Conservation (phyloP, 495 filamentous ascomycete genomes). For the Xylaria nigripes region DNA sequence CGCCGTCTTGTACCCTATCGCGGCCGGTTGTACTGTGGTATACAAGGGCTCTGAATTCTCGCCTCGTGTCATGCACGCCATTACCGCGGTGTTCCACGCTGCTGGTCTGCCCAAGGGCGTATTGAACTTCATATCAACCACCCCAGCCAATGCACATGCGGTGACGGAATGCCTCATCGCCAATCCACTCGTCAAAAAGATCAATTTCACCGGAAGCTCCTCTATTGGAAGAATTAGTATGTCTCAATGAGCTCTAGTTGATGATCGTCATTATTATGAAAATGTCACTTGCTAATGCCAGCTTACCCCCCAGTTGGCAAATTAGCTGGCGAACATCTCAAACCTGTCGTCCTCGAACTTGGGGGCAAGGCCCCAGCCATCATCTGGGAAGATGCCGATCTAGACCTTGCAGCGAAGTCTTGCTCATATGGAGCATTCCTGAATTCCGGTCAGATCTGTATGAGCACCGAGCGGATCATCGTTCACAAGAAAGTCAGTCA, state of each 20-base stretch:
- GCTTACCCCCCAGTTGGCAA: constrained; percentile 30
- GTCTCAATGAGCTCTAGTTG: neutral
- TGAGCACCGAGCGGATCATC: constrained; percentile 83
- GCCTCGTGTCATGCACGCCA: constrained; percentile 65
- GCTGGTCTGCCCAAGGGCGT: constrained; percentile 61
- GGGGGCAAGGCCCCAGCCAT: constrained; percentile 61
- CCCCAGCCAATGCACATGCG: constrained; percentile 41
- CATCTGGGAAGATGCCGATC: constrained; percentile 57
- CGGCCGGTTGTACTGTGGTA: constrained; percentile 69
- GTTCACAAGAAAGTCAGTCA: constrained; percentile 62
- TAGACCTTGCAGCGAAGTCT: constrained; percentile 47
- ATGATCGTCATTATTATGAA: neutral
- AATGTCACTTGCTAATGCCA: neutral
- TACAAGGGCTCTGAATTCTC: constrained; percentile 72
- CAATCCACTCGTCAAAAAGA: constrained; percentile 48
- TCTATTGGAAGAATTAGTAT: constrained; percentile 45
- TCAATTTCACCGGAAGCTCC: constrained; percentile 62
- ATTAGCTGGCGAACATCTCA: constrained; percentile 53
- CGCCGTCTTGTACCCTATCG: constrained; percentile 65
- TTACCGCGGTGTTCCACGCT: constrained; percentile 61
- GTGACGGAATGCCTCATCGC: constrained; percentile 52
- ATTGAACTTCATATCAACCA: constrained; percentile 50
- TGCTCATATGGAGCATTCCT: constrained; percentile 47
- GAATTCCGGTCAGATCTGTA: constrained; percentile 72
- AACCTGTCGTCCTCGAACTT: constrained; percentile 61